Base-by-base conservation (phyloP, 2,329 filamentous ascomycete species). In the Malbranchea zuffiana region DNA sequence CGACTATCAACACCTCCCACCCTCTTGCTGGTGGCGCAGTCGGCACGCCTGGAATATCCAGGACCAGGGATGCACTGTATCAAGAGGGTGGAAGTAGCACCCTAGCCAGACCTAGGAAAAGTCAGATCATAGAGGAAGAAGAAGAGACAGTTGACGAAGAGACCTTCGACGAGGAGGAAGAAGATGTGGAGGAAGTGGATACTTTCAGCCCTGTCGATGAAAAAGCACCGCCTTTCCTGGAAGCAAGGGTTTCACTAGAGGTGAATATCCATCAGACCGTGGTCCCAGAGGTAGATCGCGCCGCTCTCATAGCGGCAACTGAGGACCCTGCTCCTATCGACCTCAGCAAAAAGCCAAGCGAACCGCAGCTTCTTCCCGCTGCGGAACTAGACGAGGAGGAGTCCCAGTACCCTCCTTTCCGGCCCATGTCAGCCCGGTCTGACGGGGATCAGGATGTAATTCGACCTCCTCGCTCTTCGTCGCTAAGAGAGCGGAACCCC, bases 121-220 rank as follows among this genome's bases (percentile, higher is more conserved):
- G 59, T 38, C 56, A 62, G 38, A 63, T 61, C 21, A 65, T 66
- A 17, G 60, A 63, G 41, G 63, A 65, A 45, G 61, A 64, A 41
- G 61, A 63, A 39, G 60, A 65, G 24, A 44, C 53, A 18, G 32
- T 41, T 30, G 30, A 39, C 7, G 27, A 25, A n/a, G 23, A 39
- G 17, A 6, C 20, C 5, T 41, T 32, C 16, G 57, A 53, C 16
- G 53, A 50, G 8, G 50, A 59, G 43, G 53, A 50, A 8, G 50
- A 59, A 44, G 53, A 62, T 15, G 54, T 60, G 5, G 60, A 63
- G 40, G 60, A 63, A 44, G 60, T 62, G 5, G 60, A 63, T 31
- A 51, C 54, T 11, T 63, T 63, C 37, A 56, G 55, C 23, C 50
- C 50, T 8, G 47, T 47, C 2, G 55, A 56, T 23, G 56, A 55